phyloP scores from a whole-genome alignment of 2,329 filamentous ascomycete species.

The Sphaceloma murrayae region DNA sequence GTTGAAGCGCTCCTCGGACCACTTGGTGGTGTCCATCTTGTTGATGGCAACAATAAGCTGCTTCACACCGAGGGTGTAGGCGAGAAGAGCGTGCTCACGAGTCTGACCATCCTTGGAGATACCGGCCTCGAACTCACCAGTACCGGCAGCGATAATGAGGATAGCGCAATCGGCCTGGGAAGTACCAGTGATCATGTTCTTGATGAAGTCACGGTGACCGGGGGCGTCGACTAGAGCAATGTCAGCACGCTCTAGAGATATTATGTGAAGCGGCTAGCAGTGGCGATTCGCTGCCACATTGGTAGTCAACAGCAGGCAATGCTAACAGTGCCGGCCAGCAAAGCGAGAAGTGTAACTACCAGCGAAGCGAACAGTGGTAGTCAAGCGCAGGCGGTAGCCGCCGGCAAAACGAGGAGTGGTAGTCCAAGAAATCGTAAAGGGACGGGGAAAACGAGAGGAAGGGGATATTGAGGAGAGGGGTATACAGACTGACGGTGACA shows the following conservation, averaged over 20 bases:
- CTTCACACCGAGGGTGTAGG: slow-evolving; percentile 99
- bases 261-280: no score
- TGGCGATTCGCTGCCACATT: no score
- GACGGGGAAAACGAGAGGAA: no score
- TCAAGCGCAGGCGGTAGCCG: no score
- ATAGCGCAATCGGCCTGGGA: slow-evolving; percentile 99
- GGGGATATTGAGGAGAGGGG: no score
- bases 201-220: slow-evolving; percentile 99
- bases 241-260: no score
- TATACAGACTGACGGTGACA: slow-evolving; percentile 97
- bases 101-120: slow-evolving; percentile 99
- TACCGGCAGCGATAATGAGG: slow-evolving; percentile 99
- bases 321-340: no score
- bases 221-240: slow-evolving; percentile 67
- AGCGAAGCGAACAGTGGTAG: no score
- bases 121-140: slow-evolving; percentile 99
- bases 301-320: no score
- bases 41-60: slow-evolving; percentile 99
- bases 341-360: no score
- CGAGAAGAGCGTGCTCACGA: slow-evolving; percentile 99
- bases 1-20: slow-evolving; percentile 90
- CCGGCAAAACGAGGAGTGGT: no score
- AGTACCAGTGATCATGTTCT: slow-evolving; percentile 99
- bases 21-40: slow-evolving; percentile 99
- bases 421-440: no score